Base-by-base conservation (phyloP, 2,329 filamentous ascomycete genomes). In the Neofusicoccum cordaticola region DNA sequence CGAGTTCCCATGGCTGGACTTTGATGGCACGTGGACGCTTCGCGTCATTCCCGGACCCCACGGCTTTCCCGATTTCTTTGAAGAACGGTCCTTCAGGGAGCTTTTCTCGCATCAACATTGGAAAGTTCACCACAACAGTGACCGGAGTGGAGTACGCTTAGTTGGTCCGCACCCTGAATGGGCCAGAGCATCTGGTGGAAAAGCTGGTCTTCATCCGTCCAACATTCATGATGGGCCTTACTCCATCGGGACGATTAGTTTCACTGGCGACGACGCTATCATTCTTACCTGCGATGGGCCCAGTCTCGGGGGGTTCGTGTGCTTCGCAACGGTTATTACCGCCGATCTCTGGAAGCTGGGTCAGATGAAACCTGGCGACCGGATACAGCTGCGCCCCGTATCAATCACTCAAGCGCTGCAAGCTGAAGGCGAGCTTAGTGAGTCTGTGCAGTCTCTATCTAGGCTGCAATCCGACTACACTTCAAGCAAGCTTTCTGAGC, bases 191-290 rank as follows among this genome's bases (percentile, higher is more conserved):
- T 17, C 51, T 17, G 51, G 51, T 53, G 51, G 51, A 17, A 12
- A 31, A 22, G 51, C 51, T 19, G 51, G 51, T 39, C 51, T 53
- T 4, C 51, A 53, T 39, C 51, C 51, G 13, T 39, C 51, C 13
- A 53, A 53, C 19, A 39, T 53, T 12, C 51, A 53, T 15, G 51
- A 53, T 13, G 37, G 51, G 7, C 34, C 51, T 19, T 53, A 53
- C 34, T 53, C 51, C 13, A 31, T 53, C 22, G 51, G 51, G 7
- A 39, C 34, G 13, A 41, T 53, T 8, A 53, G 51, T 7, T 53
- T 53, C 51, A 53, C 51, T n/a, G 51, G 51, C 9, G 51, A 53
- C 34, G 51, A 53, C 35, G 51, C 51, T 19, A n/a, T 53, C 34
- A 53, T 37, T 13, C 51, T 53, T 9, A 53, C 51, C 37, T 53